phyloP scores from a whole-genome alignment of 805 yeast species.

The Komagataella ulmi region DNA sequence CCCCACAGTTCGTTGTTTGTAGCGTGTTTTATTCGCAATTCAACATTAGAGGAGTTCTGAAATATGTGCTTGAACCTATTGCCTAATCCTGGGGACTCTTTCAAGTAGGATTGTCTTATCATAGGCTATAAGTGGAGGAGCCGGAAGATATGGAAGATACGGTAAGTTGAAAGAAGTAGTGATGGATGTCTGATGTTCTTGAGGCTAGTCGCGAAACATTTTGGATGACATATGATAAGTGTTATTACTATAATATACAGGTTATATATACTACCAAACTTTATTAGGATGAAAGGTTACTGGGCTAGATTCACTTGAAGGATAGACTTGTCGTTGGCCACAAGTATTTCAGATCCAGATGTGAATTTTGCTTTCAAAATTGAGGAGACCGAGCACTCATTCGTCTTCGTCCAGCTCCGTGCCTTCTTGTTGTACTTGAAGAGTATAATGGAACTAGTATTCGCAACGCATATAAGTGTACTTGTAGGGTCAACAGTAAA shows the following conservation, averaged over 20 bases:
- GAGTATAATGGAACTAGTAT: constrained; percentile 2
- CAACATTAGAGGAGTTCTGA: not conserved
- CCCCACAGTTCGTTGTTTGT: constrained; percentile 41
- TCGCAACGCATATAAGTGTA: constrained; percentile 4
- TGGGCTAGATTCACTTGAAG: not conserved
- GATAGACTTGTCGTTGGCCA: not conserved
- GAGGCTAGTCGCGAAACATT: not conserved
- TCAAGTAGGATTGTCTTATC: not conserved
- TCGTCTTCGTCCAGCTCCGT: constrained; percentile 8
- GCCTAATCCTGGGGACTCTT: not conserved
- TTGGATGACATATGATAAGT: not conserved
- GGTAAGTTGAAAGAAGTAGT: not conserved
- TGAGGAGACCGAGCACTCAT: not conserved
- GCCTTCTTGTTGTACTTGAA: constrained; percentile 10
- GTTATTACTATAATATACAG: not conserved
- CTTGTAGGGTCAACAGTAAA: not conserved
- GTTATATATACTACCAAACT: not conserved
- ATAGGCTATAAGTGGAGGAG: not conserved
- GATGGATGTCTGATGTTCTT: not conserved
- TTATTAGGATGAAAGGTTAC: not conserved
- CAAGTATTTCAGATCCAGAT: not conserved
- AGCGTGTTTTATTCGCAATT: constrained; percentile 18
- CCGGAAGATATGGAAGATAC: not conserved
- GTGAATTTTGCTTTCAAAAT: not conserved
- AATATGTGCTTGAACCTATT: not conserved